A percentile compares a stretch with the other conserved stretches of the same genome.
Conservation (phyloP, 441 rosid species). For the Manihot esculenta region DNA sequence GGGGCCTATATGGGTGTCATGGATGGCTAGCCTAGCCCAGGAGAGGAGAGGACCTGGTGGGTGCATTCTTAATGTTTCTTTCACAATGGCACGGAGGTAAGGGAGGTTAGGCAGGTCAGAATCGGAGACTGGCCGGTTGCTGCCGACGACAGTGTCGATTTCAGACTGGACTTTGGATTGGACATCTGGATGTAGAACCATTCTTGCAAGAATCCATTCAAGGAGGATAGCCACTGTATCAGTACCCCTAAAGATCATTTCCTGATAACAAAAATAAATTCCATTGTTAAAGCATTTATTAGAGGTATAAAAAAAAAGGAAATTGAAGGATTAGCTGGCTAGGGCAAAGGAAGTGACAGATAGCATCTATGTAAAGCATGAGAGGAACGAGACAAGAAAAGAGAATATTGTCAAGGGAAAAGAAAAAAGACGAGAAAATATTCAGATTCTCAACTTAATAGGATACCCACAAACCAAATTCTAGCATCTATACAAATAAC, state of each 20-base stretch:
- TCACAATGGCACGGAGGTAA: conserved; percentile 51
- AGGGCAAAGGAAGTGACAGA: not conserved
- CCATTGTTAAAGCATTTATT: not conserved
- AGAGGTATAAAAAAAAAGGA: too few relatives aligned
- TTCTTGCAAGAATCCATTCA: conserved; percentile 66
- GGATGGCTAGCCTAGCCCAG: conserved; percentile 66
- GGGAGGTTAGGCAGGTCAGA: conserved; percentile 44
- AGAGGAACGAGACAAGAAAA: not conserved
- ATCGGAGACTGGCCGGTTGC: conserved; percentile 31
- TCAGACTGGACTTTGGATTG: conserved; percentile 49
- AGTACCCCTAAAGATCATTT: conserved; percentile 63
- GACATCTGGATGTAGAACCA: conserved; percentile 54
- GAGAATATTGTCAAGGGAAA: conserved; percentile 17
- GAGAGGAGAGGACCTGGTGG: conserved; percentile 62
- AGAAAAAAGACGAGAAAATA: conserved; percentile 9
- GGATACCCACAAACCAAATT: conserved; percentile 19
- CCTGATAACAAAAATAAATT: conserved; percentile 18
- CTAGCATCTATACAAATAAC: not conserved
- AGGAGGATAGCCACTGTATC: conserved; percentile 61
- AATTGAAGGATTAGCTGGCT: too few relatives aligned
- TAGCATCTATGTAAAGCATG: not conserved
- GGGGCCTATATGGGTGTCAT: conserved; percentile 48
- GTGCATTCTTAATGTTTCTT: conserved; percentile 51
- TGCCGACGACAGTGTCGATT: conserved; percentile 37
- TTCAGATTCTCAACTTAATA: conserved; percentile 28